These are phyloP conservation scores for Lentithecium fluviatile DNA, from an alignment of 495 filamentous ascomycete genomes.

Conservation along the genomic window DNA sequence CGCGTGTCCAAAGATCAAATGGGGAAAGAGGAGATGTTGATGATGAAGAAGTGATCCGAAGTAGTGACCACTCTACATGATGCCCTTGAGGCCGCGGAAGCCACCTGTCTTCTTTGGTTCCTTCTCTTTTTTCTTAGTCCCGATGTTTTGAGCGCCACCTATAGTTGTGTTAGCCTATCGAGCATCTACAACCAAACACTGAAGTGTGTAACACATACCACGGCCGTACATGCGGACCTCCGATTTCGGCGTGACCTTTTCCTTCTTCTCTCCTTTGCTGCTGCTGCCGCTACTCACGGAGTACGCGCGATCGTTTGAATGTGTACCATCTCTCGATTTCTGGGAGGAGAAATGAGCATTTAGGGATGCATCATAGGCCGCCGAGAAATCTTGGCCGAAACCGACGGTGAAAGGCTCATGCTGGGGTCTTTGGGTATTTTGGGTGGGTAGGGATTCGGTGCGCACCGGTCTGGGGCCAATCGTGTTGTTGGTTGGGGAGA, in stretches of 20 bases:
- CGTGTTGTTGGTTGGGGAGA: slow-evolving; percentile 14
- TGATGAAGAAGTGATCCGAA: no score
- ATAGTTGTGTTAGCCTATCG: slow-evolving; percentile 19
- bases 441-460: slow-evolving; percentile 18
- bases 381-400: slow-evolving; percentile 32
- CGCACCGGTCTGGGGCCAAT: slow-evolving; percentile 25
- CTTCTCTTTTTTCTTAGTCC: slow-evolving; percentile 39
- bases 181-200: not conserved
- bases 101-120: slow-evolving; percentile 24
- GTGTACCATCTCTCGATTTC: no score
- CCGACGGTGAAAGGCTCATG: no score
- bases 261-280: slow-evolving; percentile 34
- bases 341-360: slow-evolving; percentile 22
- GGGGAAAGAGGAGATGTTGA: no score
- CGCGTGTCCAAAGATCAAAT: no score
- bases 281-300: slow-evolving; percentile 31
- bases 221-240: slow-evolving; percentile 43
- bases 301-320: no score
- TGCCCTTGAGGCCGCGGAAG: slow-evolving; percentile 35
- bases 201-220: slow-evolving; percentile 36
- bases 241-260: slow-evolving; percentile 39
- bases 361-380: slow-evolving; percentile 26
- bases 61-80: slow-evolving; percentile 17
- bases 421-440: slow-evolving; percentile 8
- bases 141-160: slow-evolving; percentile 46